Base-by-base conservation (phyloP, 2,329 filamentous ascomycete species). In the Arthrobotrys conoides region DNA sequence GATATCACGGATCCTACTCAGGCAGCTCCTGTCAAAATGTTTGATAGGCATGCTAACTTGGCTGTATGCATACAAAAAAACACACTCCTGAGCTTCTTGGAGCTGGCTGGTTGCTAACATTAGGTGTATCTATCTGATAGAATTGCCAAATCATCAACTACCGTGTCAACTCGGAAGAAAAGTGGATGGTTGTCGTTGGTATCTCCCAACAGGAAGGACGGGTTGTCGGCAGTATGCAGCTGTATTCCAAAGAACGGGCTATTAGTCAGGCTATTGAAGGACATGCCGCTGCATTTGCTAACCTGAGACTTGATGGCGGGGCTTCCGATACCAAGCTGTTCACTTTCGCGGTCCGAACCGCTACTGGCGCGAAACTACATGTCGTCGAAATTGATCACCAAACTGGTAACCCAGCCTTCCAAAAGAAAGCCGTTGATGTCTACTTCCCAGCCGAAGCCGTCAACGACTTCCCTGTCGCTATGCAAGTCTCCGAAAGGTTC, bases 141-240 rank as follows among this genome's bases (percentile, higher is more conserved):
- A 92, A 92, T 81, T 96, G 93, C 86, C 96, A 99, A 90, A 99
- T 99, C 85, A 99, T 99, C 89, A 99, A 98, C 87, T 99, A 99
- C 87, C 93, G 95, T 82, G 93, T 96, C 82, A 97, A 95, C 85
- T 90, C 91, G 81, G 95, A 99, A 81, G 93, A 94, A 84, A 97
- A 97, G 86, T 99, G 96, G 96, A 97, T 97, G 91, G 94, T 96
- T 33, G 91, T 97, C 71, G 94, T 99, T 75, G 96, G 96, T 83
- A 99, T 99, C 83, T 94, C 94, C 76, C 93, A 94, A 84, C 92
- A 96, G 83, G 91, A 94, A 84, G 95, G 94, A 72, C 93, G 96
- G 79, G 94, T 99, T 49, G 94, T 96, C 49, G 96, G 96, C 81
- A 93, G 93, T 80, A 96, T 99, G 92, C 96, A 99, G 86, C 89